These are phyloP conservation scores for Brassica napus DNA, from an alignment of 345 rosid genomes.

Conservation along the genomic window DNA sequence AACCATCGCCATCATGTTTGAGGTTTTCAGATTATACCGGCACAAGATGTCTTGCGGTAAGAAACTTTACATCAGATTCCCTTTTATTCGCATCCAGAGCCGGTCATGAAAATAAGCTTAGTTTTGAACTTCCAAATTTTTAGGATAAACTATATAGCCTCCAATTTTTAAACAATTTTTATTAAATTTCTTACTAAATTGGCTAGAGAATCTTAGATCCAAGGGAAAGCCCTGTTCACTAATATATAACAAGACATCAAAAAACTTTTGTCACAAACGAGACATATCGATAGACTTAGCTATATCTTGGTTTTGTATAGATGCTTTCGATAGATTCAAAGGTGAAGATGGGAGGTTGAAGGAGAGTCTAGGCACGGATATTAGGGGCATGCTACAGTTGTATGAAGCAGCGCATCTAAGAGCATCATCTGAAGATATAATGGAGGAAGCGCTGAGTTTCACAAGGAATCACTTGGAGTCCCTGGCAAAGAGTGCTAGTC, in stretches of 20 bases:
- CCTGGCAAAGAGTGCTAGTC: background rate
- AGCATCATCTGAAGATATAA: background rate
- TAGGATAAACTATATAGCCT: too few relatives aligned
- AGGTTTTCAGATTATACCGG: slow-evolving; percentile 7
- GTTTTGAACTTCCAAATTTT: too few relatives aligned
- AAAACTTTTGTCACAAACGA: too few relatives aligned
- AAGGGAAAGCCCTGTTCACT: too few relatives aligned
- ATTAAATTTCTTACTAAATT: too few relatives aligned
- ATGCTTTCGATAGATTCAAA: slow-evolving; percentile 5
- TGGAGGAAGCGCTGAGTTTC: slow-evolving; percentile 2
- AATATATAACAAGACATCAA: too few relatives aligned
- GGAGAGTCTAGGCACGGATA: background rate
- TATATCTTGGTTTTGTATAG: background rate
- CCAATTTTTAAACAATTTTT: too few relatives aligned
- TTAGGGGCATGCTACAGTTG: background rate
- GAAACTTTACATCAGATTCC: too few relatives aligned
- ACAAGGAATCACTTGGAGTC: background rate
- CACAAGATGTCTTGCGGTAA: background rate
- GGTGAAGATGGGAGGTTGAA: background rate
- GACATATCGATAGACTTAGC: too few relatives aligned
- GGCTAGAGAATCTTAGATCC: too few relatives aligned
- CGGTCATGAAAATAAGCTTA: too few relatives aligned
- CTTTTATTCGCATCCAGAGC: too few relatives aligned
- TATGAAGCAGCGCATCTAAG: slow-evolving; percentile 7
- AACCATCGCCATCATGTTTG: background rate